Percentiles rank a stretch among this genome's conserved stretches.
Conservation (phyloP, 805 yeast species). For the Metschnikowia arizonensis region DNA sequence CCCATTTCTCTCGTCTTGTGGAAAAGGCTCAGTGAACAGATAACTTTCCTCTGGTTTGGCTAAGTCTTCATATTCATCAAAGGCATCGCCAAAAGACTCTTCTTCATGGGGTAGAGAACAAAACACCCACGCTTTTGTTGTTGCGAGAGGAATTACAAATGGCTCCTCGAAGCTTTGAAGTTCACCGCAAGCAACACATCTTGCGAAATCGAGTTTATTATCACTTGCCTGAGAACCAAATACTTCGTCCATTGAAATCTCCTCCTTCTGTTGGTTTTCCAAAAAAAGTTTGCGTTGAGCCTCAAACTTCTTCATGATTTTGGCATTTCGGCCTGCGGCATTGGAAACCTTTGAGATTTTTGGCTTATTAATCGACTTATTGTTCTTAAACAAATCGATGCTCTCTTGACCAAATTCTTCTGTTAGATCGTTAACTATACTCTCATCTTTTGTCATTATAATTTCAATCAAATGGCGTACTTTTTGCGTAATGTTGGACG, state of each 20-base stretch:
- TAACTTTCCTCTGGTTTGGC: not conserved
- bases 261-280: constrained; percentile 24
- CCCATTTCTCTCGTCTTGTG: constrained; percentile 20
- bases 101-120: constrained; percentile 42
- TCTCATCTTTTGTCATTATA: constrained; percentile 46
- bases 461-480: constrained; percentile 40
- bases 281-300: constrained; percentile 47
- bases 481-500: constrained; percentile 46
- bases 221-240: not conserved
- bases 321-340: constrained; percentile 62
- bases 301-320: constrained; percentile 57
- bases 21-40: not conserved
- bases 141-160: constrained; percentile 57
- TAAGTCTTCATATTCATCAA: constrained; percentile 11
- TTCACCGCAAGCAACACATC: constrained; percentile 26
- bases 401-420: constrained; percentile 57
- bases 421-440: constrained; percentile 47
- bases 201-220: constrained; percentile 5
- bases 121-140: constrained; percentile 43
- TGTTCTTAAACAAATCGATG: constrained; percentile 43
- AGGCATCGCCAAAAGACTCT: constrained; percentile 20
- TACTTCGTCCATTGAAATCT: not conserved
- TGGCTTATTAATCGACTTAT: constrained; percentile 37
- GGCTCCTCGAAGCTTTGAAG: constrained; percentile 31
- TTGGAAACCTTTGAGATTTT: constrained; percentile 47